Evolutionary conservation across 495 filamentous ascomycete genomes (phyloP).

Genomic region (Aspergillus cavernicola): DNA sequence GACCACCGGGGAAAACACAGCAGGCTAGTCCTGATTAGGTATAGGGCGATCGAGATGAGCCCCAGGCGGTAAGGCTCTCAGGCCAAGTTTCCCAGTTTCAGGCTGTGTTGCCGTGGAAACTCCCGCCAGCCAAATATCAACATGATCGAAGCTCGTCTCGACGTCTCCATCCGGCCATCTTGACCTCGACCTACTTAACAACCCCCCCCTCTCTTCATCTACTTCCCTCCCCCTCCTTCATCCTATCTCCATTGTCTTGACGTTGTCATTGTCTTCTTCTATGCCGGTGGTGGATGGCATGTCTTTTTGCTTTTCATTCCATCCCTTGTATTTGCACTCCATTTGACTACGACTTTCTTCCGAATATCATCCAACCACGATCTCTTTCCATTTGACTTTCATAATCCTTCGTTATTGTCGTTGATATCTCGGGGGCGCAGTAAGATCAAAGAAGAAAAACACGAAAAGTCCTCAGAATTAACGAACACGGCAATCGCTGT

Average conservation of each 20-base stretch:
- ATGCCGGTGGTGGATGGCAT: slow-evolving; percentile 15
- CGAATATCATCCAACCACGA: slow-evolving; percentile 6
- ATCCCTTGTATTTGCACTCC: slow-evolving; percentile 10
- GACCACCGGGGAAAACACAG: slow-evolving; percentile 12
- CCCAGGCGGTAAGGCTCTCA: slow-evolving; percentile 20
- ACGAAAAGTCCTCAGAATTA: slow-evolving; percentile 6
- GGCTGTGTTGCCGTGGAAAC: slow-evolving; percentile 36
- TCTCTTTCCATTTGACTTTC: slow-evolving; percentile 11
- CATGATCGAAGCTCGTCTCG: slow-evolving; percentile 15
- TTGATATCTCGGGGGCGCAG: background rate
- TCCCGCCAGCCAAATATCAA: slow-evolving; percentile 30
- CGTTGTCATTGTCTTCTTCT: slow-evolving; percentile 13
- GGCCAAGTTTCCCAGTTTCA: slow-evolving; percentile 9
- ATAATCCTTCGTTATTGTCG: slow-evolving; percentile 3
- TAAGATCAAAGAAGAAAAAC: slow-evolving; percentile 1
- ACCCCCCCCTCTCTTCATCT: slow-evolving; percentile 14
- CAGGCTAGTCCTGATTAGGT: slow-evolving; percentile 20
- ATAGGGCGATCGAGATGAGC: slow-evolving; percentile 29
- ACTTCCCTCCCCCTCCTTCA: background rate
- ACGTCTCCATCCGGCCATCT: background rate
- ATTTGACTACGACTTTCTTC: slow-evolving; percentile 7
- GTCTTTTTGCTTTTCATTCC: slow-evolving; percentile 6
- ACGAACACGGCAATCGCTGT: slow-evolving; percentile 18
- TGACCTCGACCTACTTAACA: slow-evolving; percentile 12
- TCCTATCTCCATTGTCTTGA: slow-evolving; percentile 13